These are phyloP conservation scores for Pichia membranifaciens DNA, from an alignment of 805 yeast genomes.

Conservation along the genomic window DNA sequence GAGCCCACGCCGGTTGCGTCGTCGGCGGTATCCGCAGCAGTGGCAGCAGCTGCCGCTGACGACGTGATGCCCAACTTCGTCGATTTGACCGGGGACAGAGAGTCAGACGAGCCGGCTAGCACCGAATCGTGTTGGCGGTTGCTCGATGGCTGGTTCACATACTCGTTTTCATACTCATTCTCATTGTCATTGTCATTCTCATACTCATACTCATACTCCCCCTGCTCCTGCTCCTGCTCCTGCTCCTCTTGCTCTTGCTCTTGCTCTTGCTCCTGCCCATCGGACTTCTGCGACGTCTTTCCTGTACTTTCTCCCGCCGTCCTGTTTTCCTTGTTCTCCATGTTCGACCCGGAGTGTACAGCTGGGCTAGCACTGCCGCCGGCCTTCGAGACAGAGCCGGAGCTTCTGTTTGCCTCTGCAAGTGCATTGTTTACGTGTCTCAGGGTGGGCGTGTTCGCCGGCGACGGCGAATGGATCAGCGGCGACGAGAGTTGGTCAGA, in stretches of 20 bases:
- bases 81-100: not conserved
- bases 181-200: not conserved
- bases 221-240: not conserved
- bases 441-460: not conserved
- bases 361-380: too few species aligned
- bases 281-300: too few species aligned
- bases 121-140: not conserved
- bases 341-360: too few species aligned
- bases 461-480: constrained; percentile 2
- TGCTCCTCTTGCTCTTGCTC: not conserved
- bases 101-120: not conserved
- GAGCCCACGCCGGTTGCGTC: not conserved
- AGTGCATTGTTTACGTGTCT: too few species aligned
- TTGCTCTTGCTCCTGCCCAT: not conserved
- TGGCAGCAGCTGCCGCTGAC: not conserved
- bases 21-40: not conserved
- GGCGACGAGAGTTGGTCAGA: constrained; percentile 4
- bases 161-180: not conserved
- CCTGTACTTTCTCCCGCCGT: too few species aligned
- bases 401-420: too few species aligned
- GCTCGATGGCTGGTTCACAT: too few species aligned
- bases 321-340: too few species aligned
- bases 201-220: not conserved
- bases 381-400: too few species aligned
- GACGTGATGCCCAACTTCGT: not conserved